phyloP scores from a whole-genome alignment of 2,329 filamentous ascomycete genomes.

The Corinectria fuckeliana region DNA sequence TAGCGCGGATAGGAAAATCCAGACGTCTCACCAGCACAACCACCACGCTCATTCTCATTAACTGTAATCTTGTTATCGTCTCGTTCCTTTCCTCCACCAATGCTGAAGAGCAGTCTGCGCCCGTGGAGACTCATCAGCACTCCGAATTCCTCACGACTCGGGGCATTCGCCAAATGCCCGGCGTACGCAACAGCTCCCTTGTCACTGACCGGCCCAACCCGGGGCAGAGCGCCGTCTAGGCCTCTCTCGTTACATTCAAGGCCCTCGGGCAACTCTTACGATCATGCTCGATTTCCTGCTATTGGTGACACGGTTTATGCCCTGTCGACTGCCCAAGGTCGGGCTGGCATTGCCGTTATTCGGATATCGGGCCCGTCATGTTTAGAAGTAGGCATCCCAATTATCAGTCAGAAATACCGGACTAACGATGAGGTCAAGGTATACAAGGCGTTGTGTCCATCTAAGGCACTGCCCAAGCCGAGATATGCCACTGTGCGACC shows the following conservation, averaged over 20 bases:
- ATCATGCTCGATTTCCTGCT: slow-evolving; percentile 24
- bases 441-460: slow-evolving; percentile 58
- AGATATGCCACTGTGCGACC: slow-evolving; percentile 75
- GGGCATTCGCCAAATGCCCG: neutral
- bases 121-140: slow-evolving; percentile 27
- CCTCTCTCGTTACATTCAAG: slow-evolving; percentile 22
- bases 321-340: slow-evolving; percentile 83
- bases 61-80: neutral
- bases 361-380: slow-evolving; percentile 84
- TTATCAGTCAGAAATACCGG: neutral
- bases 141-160: slow-evolving; percentile 9
- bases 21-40: neutral
- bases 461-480: slow-evolving; percentile 51
- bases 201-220: neutral
- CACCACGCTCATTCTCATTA: neutral
- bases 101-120: slow-evolving; percentile 36
- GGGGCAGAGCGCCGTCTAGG: neutral
- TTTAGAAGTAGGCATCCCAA: slow-evolving; percentile 59
- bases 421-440: slow-evolving; percentile 46
- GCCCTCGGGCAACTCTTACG: slow-evolving; percentile 3
- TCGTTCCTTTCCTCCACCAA: slow-evolving; percentile 13
- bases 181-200: neutral
- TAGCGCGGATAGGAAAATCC: neutral
- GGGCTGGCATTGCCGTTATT: slow-evolving; percentile 89
- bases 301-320: slow-evolving; percentile 81